phyloP scores from a whole-genome alignment of 2,329 filamentous ascomycete genomes.

The Rhynchosporium secalis region DNA sequence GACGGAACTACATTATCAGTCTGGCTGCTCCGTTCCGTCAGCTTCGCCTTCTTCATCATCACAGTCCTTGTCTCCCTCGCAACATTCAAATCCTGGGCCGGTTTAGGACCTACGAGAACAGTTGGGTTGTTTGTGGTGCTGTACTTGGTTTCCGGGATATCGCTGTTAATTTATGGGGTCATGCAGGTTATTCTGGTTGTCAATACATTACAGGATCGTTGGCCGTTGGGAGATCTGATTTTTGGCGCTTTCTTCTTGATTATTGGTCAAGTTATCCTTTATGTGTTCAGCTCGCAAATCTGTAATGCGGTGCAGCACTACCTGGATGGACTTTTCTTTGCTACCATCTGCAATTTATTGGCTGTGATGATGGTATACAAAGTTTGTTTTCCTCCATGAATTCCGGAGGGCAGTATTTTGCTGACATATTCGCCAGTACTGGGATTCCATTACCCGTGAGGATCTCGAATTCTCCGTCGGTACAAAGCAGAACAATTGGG shows the following conservation, averaged over 20 bases:
- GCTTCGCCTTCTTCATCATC: slow-evolving; percentile 78
- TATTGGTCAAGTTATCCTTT: slow-evolving; percentile 87
- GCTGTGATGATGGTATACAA: slow-evolving; percentile 99
- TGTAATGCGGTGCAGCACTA: slow-evolving; percentile 88
- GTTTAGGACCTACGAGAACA: slow-evolving; percentile 81
- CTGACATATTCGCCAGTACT: slow-evolving; percentile 64
- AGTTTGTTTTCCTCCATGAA: slow-evolving; percentile 50
- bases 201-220: slow-evolving; percentile 89
- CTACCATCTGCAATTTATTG: slow-evolving; percentile 88
- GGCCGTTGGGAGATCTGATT: slow-evolving; percentile 88
- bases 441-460: slow-evolving; percentile 98
- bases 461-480: slow-evolving; percentile 98
- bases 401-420: neutral
- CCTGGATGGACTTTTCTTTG: slow-evolving; percentile 90
- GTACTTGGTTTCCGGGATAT: slow-evolving; percentile 87
- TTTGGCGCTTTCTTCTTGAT: slow-evolving; percentile 93
- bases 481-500: slow-evolving; percentile 95
- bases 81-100: slow-evolving; percentile 91
- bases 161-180: slow-evolving; percentile 78
- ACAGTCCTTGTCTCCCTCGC: slow-evolving; percentile 84
- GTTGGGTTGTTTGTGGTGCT: slow-evolving; percentile 87
- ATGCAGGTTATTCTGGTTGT: slow-evolving; percentile 88
- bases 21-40: slow-evolving; percentile 84
- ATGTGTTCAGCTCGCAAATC: slow-evolving; percentile 83
- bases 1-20: slow-evolving; percentile 92